These are phyloP conservation scores for Neurospora africana DNA, from an alignment of 495 filamentous ascomycete genomes.

Conservation along the genomic window DNA sequence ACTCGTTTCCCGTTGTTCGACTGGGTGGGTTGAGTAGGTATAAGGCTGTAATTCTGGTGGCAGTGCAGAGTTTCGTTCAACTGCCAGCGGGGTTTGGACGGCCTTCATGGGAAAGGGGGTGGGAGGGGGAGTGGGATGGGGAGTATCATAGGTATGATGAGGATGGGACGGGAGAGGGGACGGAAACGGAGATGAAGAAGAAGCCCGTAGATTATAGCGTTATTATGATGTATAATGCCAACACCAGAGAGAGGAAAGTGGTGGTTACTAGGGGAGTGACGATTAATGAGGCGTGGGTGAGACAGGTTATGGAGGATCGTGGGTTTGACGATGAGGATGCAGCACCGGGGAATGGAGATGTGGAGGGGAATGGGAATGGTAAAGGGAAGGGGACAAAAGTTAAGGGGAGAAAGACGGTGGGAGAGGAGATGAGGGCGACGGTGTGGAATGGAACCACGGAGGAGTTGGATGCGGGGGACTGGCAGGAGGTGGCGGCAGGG, in stretches of 20 bases:
- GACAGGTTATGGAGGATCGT: neutral
- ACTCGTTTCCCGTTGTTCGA: neutral
- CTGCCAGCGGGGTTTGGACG: neutral
- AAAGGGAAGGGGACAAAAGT: neutral
- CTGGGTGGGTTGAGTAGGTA: neutral
- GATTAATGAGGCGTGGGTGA: constrained; percentile 6
- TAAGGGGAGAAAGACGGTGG: constrained; percentile 10
- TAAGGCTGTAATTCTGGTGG: constrained; percentile 3
- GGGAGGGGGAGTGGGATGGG: neutral
- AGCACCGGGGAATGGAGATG: too few relatives aligned
- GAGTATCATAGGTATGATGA: too few relatives aligned
- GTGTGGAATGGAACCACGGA: neutral
- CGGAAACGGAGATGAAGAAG: too few relatives aligned
- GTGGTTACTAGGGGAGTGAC: constrained; percentile 7
- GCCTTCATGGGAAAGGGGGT: neutral
- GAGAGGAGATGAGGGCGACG: constrained; percentile 3
- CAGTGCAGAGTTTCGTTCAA: constrained; percentile 13
- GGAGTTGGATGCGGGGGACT: constrained; percentile 8
- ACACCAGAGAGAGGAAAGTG: neutral
- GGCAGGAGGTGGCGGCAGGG: constrained; percentile 8
- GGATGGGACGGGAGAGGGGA: too few relatives aligned
- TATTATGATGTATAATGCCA: constrained; percentile 9
- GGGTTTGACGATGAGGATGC: constrained; percentile 10
- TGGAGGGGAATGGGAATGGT: neutral
- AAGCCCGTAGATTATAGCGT: constrained; percentile 11